Conservation (phyloP, 2,329 filamentous ascomycete genomes). For the Geosmithia morbida region DNA sequence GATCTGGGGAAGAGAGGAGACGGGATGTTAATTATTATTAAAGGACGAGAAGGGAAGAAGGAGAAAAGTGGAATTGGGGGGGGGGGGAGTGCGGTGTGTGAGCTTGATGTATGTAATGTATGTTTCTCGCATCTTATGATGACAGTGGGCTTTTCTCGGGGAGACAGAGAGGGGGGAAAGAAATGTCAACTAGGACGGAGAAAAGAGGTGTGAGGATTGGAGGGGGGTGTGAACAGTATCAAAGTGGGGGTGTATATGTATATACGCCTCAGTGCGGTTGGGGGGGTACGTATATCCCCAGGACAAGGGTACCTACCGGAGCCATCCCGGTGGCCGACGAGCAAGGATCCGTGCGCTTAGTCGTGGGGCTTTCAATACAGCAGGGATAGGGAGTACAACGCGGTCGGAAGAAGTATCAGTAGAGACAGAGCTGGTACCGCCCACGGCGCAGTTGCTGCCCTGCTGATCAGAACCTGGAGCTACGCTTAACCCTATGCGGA, state of each 20-base stretch:
- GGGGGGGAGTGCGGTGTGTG: background rate
- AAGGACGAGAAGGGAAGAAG: background rate
- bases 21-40: constrained; percentile 3
- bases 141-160: background rate
- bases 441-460: background rate
- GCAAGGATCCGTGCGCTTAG: constrained; percentile 3
- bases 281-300: background rate
- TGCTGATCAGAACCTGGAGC: constrained; percentile 1
- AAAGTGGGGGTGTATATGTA: too few species aligned
- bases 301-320: constrained; percentile 1
- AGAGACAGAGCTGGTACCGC: constrained; percentile 1
- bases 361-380: background rate
- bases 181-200: background rate
- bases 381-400: too few species aligned
- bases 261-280: too few species aligned
- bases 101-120: background rate
- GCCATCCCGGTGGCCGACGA: constrained; percentile 3
- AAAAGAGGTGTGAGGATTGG: background rate
- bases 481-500: background rate
- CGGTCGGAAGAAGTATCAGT: background rate
- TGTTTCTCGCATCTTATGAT: background rate
- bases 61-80: background rate
- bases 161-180: background rate
- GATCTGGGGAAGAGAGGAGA: constrained; percentile 2
- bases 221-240: background rate